Evolutionary conservation across 176 grass and related monocot genomes (phyloP).

Genomic region (Oryza glaberrima): DNA sequence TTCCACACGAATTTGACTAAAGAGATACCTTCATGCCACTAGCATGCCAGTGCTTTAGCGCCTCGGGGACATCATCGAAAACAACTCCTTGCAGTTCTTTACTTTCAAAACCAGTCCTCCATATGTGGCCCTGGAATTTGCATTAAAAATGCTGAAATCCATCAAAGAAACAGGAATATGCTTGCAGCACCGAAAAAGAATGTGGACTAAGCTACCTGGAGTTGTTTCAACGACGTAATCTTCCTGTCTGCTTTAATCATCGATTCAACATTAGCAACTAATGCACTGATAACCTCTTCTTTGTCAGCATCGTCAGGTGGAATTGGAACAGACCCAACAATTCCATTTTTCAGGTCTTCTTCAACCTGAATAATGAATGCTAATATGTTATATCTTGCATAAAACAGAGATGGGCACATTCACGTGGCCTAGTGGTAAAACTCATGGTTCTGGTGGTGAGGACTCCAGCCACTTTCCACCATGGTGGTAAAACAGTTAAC

Average conservation of each 20-base stretch:
- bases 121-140: constrained; percentile 90
- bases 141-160: constrained; percentile 27
- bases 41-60: constrained; percentile 83
- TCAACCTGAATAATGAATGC: constrained; percentile 62
- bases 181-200: constrained; percentile 21
- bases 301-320: constrained; percentile 64
- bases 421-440: not conserved
- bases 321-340: constrained; percentile 66
- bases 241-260: constrained; percentile 98
- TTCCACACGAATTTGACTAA: constrained; percentile 18
- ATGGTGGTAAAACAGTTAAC: not conserved
- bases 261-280: constrained; percentile 86
- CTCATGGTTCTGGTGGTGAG: not conserved
- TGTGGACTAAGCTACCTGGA: constrained; percentile 70
- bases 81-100: constrained; percentile 86
- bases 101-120: constrained; percentile 87
- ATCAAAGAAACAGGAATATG: constrained; percentile 16
- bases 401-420: not conserved
- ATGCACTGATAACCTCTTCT: constrained; percentile 70
- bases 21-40: constrained; percentile 69
- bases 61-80: constrained; percentile 89
- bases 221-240: constrained; percentile 95
- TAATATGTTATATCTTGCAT: constrained; percentile 35
- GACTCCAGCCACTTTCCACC: not conserved
- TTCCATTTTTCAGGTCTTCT: constrained; percentile 72